A percentile compares a stretch with the other conserved stretches of the same genome.
These are phyloP conservation scores for Botrytis hyacinthi DNA, from an alignment of 2,329 filamentous ascomycete genomes.

Conservation along the genomic window DNA sequence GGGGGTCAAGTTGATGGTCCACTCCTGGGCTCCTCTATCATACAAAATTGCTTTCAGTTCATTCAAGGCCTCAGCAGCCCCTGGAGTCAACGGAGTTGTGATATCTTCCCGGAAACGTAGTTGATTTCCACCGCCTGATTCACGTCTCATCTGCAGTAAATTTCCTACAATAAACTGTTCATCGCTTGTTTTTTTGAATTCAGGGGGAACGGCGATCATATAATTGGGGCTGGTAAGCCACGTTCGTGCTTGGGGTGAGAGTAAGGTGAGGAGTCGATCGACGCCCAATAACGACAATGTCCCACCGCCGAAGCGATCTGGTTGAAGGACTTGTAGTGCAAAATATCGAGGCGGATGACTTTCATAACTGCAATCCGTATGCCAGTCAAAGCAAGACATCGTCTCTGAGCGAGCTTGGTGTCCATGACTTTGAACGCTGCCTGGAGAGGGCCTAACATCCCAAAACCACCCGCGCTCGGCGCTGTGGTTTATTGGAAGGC, in stretches of 20 bases:
- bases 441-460: slow-evolving; percentile 34
- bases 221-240: slow-evolving; percentile 30
- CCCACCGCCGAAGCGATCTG: slow-evolving; percentile 27
- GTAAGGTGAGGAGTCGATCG: slow-evolving; percentile 25
- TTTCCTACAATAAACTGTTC: slow-evolving; percentile 29
- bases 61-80: slow-evolving; percentile 35
- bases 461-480: slow-evolving; percentile 34
- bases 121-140: slow-evolving; percentile 19
- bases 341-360: slow-evolving; percentile 34
- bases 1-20: slow-evolving; percentile 31
- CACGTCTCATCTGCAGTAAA: background rate
- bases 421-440: slow-evolving; percentile 32
- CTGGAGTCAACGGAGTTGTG: slow-evolving; percentile 31
- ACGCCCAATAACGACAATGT: slow-evolving; percentile 31
- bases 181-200: slow-evolving; percentile 38
- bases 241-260: slow-evolving; percentile 23
- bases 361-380: slow-evolving; percentile 38
- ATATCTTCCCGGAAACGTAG: slow-evolving; percentile 33
- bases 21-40: background rate
- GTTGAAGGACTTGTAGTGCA: slow-evolving; percentile 35
- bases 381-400: slow-evolving; percentile 38
- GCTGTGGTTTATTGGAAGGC: slow-evolving; percentile 32
- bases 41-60: slow-evolving; percentile 36
- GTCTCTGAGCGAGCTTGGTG: slow-evolving; percentile 17
- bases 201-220: slow-evolving; percentile 35